Percentiles rank a stretch among this genome's conserved stretches.
These are phyloP conservation scores for Aspergillus spinulosporus DNA, from an alignment of 2,329 filamentous ascomycete species.

Conservation along the genomic window DNA sequence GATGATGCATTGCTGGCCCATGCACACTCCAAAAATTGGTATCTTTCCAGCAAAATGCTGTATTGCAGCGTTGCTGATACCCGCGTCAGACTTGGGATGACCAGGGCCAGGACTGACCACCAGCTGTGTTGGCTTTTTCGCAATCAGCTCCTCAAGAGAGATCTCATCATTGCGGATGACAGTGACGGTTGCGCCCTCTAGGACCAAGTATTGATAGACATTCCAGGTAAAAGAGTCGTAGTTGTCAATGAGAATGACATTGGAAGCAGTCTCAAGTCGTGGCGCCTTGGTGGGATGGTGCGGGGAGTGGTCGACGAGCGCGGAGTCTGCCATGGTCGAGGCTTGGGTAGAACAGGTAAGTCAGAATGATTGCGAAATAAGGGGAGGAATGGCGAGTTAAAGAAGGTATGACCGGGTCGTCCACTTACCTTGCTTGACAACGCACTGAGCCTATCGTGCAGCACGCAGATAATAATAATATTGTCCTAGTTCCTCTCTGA, in stretches of 20 bases:
- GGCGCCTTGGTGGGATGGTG: constrained; percentile 71
- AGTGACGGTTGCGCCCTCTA: constrained; percentile 89
- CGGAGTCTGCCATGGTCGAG: constrained; percentile 36
- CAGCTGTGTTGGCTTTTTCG: constrained; percentile 84
- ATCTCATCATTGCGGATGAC: constrained; percentile 94
- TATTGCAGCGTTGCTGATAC: constrained; percentile 89
- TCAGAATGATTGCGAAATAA: neutral
- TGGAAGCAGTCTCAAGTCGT: constrained; percentile 75
- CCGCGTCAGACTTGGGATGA: constrained; percentile 87
- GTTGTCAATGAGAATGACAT: constrained; percentile 95
- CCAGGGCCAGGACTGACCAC: constrained; percentile 94
- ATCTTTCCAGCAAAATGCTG: constrained; percentile 90
- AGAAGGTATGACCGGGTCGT: neutral
- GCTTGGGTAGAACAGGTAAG: constrained; percentile 34
- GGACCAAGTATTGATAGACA: constrained; percentile 94
- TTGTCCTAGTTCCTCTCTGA: neutral
- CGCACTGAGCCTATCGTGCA: neutral
- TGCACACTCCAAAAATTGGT: constrained; percentile 94
- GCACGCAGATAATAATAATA: neutral
- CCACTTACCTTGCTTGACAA: constrained; percentile 7
- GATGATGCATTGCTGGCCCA: constrained; percentile 99
- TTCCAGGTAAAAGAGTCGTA: constrained; percentile 99
- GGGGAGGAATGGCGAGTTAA: neutral
- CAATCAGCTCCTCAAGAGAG: constrained; percentile 76
- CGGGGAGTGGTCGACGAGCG: constrained; percentile 78